phyloP scores from a whole-genome alignment of 140 eudicot species.

The Erigeron philadelphicus region DNA sequence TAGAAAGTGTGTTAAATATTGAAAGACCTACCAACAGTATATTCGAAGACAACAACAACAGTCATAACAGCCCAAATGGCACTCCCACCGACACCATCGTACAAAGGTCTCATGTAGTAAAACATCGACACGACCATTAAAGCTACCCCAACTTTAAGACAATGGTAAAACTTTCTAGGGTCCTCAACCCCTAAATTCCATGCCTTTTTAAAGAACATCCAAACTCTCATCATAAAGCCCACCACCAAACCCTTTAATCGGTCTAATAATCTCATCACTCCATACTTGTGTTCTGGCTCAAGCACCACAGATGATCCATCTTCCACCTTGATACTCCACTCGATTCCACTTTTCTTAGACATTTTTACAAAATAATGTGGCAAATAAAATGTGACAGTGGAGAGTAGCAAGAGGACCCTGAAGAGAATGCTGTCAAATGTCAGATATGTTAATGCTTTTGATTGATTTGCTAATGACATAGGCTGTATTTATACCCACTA shows the following conservation, averaged over 20 bases:
- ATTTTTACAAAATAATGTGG: slow-evolving; percentile 9
- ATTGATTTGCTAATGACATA: slow-evolving; percentile 23
- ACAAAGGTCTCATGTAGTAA: slow-evolving; percentile 66
- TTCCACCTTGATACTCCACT: slow-evolving; percentile 47
- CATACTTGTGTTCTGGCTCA: slow-evolving; percentile 25
- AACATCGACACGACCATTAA: slow-evolving; percentile 43
- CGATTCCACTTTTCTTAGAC: slow-evolving; percentile 34
- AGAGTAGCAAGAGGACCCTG: background rate
- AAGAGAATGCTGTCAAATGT: slow-evolving; percentile 21
- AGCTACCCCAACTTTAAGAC: slow-evolving; percentile 82
- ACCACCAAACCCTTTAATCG: slow-evolving; percentile 34
- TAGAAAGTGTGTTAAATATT: background rate
- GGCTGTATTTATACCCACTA: slow-evolving; percentile 29
- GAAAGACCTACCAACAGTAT: slow-evolving; percentile 49
- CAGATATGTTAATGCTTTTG: slow-evolving; percentile 23
- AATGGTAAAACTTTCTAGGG: slow-evolving; percentile 65
- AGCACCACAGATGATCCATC: slow-evolving; percentile 29
- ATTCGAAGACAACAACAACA: slow-evolving; percentile 65
- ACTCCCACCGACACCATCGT: slow-evolving; percentile 60
- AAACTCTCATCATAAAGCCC: slow-evolving; percentile 21
- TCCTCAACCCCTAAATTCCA: slow-evolving; percentile 60
- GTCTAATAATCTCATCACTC: slow-evolving; percentile 26
- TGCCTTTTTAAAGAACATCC: slow-evolving; percentile 36
- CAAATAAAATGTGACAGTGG: background rate
- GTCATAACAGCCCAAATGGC: slow-evolving; percentile 81